Base-by-base conservation (phyloP, 345 rosid species). In the Syzygium grande region DNA sequence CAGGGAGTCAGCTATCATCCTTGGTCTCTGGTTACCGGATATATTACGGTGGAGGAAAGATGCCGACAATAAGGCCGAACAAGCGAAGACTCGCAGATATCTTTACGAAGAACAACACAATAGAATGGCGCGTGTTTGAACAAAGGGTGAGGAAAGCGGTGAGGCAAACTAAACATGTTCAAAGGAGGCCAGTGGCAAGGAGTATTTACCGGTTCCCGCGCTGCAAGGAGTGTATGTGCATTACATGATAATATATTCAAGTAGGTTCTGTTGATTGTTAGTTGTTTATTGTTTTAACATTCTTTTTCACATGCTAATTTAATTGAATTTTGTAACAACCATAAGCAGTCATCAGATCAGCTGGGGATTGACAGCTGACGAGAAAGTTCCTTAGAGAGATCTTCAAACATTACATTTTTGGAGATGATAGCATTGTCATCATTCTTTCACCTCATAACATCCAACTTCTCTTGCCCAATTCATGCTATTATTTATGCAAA, bases 1-100 rank as follows among this genome's bases (percentile, higher is more conserved):
- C 99, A 0, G 99, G 99, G 61, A 98, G 99, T 89, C 99, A 93
- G 85, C 89, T 98, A 46, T 96, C 99, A 43, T 96, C 99, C 85
- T 88, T 96, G 88, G 97, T 98, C 9, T 95, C 99, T 23, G 99
- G 99, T 85, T 95, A 92, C 87, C 91, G 98, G 85, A 96, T 94
- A 88, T 96, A 96, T 86, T 94, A 92, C 54, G 99, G 99, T 10
- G 98, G 96, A 41, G 99, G 99, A 59, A 93, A 88, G 90, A 98
- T 98, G 99, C 98, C 98, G 23, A 97, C 98, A 51, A 96, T 97
- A 55, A 91, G 98, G 56, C 98, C 99, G 23, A 94, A 95, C 91
- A 97, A 96, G 85, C 89, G 96, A 87, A 95, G 99, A 87, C 94
- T 95, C 7, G 95, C 99, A 0, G 91, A 89, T 51, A 98, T 97